Conservation (phyloP, 164 flowering plant species). For the Akebia trifoliata region DNA sequence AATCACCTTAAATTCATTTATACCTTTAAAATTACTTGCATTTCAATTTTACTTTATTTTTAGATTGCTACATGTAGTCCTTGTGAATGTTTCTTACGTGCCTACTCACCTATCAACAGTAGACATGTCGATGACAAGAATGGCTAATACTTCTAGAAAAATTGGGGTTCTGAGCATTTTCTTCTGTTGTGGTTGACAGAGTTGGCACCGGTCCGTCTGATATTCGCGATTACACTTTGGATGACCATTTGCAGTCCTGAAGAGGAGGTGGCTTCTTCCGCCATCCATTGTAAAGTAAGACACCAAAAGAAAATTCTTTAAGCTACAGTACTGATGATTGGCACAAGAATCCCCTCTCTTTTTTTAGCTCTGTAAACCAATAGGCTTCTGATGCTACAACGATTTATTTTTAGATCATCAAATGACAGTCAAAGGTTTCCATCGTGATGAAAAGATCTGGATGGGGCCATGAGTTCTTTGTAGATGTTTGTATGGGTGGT, state of each 20-base stretch:
- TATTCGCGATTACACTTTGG: conserved; percentile 57
- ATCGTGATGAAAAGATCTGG: no score
- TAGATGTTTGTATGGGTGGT: neutral
- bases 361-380: neutral
- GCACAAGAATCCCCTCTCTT: neutral
- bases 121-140: neutral
- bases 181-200: conserved; percentile 34
- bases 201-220: conserved; percentile 70
- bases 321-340: neutral
- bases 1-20: no score
- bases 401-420: neutral
- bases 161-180: conserved; percentile 3
- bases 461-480: neutral
- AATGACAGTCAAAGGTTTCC: neutral
- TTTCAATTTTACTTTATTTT: no score
- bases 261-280: neutral
- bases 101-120: neutral
- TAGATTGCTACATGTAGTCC: no score
- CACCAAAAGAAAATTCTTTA: neutral
- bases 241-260: conserved; percentile 51
- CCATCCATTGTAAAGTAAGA: conserved; percentile 9
- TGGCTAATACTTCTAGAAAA: neutral
- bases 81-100: neutral
- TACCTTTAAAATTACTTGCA: no score
- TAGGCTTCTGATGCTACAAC: neutral